Evolutionary conservation across 2,329 filamentous ascomycete species (phyloP), one percentile per base, ranked within the genome.

Genomic region (Diatrype stigma): DNA sequence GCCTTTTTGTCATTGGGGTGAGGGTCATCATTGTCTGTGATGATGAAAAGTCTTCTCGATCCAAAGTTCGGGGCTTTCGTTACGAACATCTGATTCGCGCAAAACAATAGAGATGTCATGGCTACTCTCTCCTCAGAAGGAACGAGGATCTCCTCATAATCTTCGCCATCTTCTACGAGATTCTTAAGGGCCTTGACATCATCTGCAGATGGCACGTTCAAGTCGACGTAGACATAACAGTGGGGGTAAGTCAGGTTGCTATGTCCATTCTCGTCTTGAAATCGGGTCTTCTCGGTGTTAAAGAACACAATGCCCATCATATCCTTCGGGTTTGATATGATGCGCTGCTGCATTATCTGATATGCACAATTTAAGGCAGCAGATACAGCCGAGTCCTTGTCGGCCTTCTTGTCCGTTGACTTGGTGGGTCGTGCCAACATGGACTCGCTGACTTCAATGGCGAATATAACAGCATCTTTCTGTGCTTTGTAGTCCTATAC

Each of bases 401-500:
- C 87, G 42, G 84, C 82, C 67, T 91, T 93, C 71, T 89, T 96
- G 47, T 85, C 80, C 54, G 81, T 78, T 6, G 78, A 78, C 2
- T 77, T 72, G 2, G 83, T 79, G 21, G 89, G 89, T 40, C 74
- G 74, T 59, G 75, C 74, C 56, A 97, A 75, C 93, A 97, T 99
- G 0, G 90, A 91, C 35, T 83, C 72, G 76, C 89, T 96, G 65
- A 97, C 79, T 62, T 97, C 88, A 62, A 99, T 96, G 14, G 91
- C 93, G 67, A 99, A 93, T 22, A 99, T 79, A n/a, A 97, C 82
- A n/a, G 94, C 94, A 84, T 99, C 94, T 73, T 96, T 96, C 66
- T 92, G 86, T 1, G 87, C 80, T 73, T 92, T 95, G 75, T 94
- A 99, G 69, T 84, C 86, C 90, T 93, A 22, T 19, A 26, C 11